These are phyloP conservation scores for Colletotrichum tofieldiae DNA, from an alignment of 2,329 filamentous ascomycete species.

Conservation along the genomic window DNA sequence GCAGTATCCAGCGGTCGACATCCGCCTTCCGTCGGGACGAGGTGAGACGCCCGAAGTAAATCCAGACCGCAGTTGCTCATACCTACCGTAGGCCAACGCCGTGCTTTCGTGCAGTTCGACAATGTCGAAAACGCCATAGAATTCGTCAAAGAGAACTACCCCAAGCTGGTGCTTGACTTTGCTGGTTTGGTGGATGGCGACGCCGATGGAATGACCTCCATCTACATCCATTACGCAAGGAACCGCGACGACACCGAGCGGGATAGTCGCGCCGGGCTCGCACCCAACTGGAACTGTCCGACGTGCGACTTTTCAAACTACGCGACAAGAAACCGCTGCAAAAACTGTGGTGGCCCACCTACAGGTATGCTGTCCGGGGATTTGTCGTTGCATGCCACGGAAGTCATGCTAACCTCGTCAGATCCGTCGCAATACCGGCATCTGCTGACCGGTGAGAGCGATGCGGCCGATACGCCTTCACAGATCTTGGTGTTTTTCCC, in stretches of 20 bases:
- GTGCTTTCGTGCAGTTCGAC: constrained; percentile 61
- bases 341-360: constrained; percentile 52
- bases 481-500: constrained; percentile 84
- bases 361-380: constrained; percentile 14
- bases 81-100: constrained; percentile 52
- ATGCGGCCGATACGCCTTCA: constrained; percentile 72
- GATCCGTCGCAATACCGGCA: constrained; percentile 42
- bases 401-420: constrained; percentile 16
- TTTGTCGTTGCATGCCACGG: neutral
- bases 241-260: constrained; percentile 52
- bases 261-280: constrained; percentile 46
- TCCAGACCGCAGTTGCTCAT: neutral
- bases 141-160: constrained; percentile 61
- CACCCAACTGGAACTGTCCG: constrained; percentile 52
- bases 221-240: constrained; percentile 60
- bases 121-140: constrained; percentile 56
- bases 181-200: constrained; percentile 55
- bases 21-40: constrained; percentile 54
- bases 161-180: constrained; percentile 56
- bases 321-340: constrained; percentile 55
- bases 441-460: constrained; percentile 64
- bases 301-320: constrained; percentile 60
- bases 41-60: constrained; percentile 1
- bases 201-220: constrained; percentile 56
- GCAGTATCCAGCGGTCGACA: constrained; percentile 56